These are phyloP conservation scores for Blastobotrys mokoenaii DNA, from an alignment of 805 yeast genomes.

Conservation along the genomic window DNA sequence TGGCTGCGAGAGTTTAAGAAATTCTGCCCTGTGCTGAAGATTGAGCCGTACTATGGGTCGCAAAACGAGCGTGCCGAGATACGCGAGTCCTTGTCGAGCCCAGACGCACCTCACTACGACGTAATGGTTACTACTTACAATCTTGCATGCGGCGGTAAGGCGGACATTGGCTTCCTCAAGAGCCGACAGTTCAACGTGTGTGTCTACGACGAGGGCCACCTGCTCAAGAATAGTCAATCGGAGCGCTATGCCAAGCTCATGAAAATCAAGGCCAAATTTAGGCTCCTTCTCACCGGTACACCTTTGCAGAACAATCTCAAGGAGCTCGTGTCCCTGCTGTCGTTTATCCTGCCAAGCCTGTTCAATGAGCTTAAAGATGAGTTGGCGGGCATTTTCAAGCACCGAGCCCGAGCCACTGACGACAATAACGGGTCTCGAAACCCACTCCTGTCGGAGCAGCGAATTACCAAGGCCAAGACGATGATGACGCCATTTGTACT, in stretches of 20 bases:
- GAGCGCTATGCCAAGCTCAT: slow-evolving; percentile 84
- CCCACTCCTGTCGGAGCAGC: slow-evolving; percentile 82
- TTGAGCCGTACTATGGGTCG: slow-evolving; percentile 91
- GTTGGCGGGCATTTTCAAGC: slow-evolving; percentile 74
- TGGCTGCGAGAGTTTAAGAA: slow-evolving; percentile 93
- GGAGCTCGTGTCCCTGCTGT: slow-evolving; percentile 82
- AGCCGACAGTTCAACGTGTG: slow-evolving; percentile 73
- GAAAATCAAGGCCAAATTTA: slow-evolving; percentile 74
- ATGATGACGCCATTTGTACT: slow-evolving; percentile 98
- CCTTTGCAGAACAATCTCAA: slow-evolving; percentile 90
- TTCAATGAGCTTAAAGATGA: slow-evolving; percentile 80
- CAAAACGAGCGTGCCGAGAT: slow-evolving; percentile 78
- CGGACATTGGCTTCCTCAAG: slow-evolving; percentile 72
- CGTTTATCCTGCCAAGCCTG: slow-evolving; percentile 79
- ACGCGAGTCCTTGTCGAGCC: slow-evolving; percentile 54
- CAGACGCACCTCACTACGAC: slow-evolving; percentile 49
- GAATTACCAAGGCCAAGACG: slow-evolving; percentile 85
- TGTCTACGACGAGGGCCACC: slow-evolving; percentile 96
- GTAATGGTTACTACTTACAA: slow-evolving; percentile 92
- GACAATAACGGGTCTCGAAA: slow-evolving; percentile 37
- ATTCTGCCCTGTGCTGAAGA: slow-evolving; percentile 71
- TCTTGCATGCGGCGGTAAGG: slow-evolving; percentile 78
- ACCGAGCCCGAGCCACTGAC: slow-evolving; percentile 63
- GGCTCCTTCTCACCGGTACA: slow-evolving; percentile 88
- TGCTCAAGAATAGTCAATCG: slow-evolving; percentile 81